Percentiles rank a stretch among this genome's conserved stretches.
Conservation (phyloP, 1,139 yeast species). For the Geotrichum europaeum region DNA sequence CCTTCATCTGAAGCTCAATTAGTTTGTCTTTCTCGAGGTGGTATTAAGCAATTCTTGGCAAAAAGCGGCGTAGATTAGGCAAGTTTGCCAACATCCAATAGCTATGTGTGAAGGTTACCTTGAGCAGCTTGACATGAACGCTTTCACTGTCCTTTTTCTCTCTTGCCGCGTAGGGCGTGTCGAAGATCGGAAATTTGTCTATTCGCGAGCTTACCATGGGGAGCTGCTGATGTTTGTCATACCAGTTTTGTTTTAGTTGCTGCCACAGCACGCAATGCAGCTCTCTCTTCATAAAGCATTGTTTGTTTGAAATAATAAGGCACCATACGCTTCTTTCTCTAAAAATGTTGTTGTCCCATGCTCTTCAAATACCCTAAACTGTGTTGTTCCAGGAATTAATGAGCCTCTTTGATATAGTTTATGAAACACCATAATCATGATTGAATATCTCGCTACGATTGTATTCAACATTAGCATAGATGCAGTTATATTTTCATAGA, state of each 20-base stretch:
- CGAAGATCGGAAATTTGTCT: conserved; percentile 20
- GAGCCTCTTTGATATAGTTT: conserved; percentile 2
- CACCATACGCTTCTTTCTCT: neutral
- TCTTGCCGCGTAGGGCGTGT: conserved; percentile 21
- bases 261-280: conserved; percentile 15
- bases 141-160: conserved; percentile 23
- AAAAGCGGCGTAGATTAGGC: neutral
- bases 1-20: neutral
- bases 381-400: neutral
- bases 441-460: conserved; percentile 20
- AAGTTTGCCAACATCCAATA: conserved; percentile 5
- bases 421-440: neutral
- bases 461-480: conserved; percentile 18
- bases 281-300: neutral
- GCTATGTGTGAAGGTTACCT: conserved; percentile 6
- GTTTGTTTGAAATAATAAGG: neutral
- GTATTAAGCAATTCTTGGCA: neutral
- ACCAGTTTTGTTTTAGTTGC: conserved; percentile 21
- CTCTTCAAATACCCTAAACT: conserved; percentile 3
- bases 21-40: neutral
- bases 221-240: conserved; percentile 24
- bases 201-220: conserved; percentile 26
- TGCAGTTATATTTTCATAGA: conserved; percentile 19
- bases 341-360: neutral
- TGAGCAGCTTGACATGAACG: conserved; percentile 20